A percentile compares a stretch with the other conserved stretches of the same genome.
These are phyloP conservation scores for Cryptosporidium xiaoi DNA, from an alignment of 169 alveolate species.

Conservation along the genomic window DNA sequence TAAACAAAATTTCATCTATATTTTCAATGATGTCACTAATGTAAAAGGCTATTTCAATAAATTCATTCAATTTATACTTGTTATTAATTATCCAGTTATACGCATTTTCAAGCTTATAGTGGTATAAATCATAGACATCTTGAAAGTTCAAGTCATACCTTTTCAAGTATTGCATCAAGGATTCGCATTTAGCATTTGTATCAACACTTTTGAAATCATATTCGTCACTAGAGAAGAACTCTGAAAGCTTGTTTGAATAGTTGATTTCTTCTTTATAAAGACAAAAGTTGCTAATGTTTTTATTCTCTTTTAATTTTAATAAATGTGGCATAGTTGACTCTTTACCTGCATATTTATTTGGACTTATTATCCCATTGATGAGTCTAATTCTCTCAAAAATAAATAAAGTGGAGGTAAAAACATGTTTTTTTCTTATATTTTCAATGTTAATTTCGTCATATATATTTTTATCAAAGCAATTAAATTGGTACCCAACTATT, in stretches of 20 bases:
- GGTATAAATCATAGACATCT: conserved; percentile 15
- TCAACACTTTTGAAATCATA: not conserved
- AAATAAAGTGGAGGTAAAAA: not conserved
- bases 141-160: conserved; percentile 9
- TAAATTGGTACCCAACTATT: not conserved
- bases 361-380: not conserved
- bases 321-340: too few species aligned
- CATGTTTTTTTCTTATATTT: not conserved
- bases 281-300: not conserved
- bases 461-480: not conserved
- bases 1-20: not conserved
- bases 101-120: not conserved
- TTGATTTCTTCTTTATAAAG: not conserved
- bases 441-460: not conserved
- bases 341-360: too few species aligned
- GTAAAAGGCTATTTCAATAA: not conserved
- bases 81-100: not conserved
- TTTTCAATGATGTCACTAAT: not conserved
- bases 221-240: not conserved
- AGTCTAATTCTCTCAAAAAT: not conserved
- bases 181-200: not conserved
- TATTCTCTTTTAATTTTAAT: not conserved
- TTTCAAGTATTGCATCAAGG: conserved; percentile 8
- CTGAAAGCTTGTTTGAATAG: not conserved
- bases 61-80: not conserved